Conservation (phyloP, 208 protist genomes). For the Blechomonas ayalai region DNA sequence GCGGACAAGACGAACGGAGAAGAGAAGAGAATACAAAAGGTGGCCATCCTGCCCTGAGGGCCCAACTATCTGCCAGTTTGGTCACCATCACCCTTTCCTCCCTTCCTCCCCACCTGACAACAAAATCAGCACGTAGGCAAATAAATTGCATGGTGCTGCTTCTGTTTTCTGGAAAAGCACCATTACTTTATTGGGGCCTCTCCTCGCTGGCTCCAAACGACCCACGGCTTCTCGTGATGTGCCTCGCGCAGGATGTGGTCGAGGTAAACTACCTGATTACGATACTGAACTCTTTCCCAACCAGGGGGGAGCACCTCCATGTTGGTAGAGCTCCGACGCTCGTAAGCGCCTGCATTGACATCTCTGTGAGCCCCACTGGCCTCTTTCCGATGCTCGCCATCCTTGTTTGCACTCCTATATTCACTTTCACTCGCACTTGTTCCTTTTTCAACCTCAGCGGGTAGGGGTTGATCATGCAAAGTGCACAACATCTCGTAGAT, state of each 20-base stretch:
- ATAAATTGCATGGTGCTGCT: not conserved
- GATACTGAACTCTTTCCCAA: constrained; percentile 46
- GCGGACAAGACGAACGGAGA: too few species aligned
- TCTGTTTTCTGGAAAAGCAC: not conserved
- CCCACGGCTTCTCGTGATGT: constrained; percentile 48
- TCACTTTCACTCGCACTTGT: too few species aligned
- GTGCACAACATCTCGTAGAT: too few species aligned
- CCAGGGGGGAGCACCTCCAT: constrained; percentile 33
- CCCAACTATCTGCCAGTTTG: too few species aligned
- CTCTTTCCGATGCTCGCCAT: too few species aligned
- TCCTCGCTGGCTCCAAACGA: constrained; percentile 34
- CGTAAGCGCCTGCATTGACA: constrained; percentile 15
- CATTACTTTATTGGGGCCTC: not conserved
- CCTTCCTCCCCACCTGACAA: not conserved
- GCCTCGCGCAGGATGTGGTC: constrained; percentile 59
- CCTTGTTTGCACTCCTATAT: too few species aligned
- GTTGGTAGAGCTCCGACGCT: constrained; percentile 7
- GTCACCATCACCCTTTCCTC: not conserved
- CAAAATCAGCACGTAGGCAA: not conserved
- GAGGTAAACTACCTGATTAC: constrained; percentile 38
- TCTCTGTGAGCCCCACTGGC: too few species aligned
- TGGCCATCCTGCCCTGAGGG: too few species aligned
- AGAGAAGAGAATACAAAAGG: too few species aligned
- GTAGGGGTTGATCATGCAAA: too few species aligned
- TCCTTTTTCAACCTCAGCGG: too few species aligned